These are phyloP conservation scores for Thermochaetoides thermophila DNA, from an alignment of 495 filamentous ascomycete genomes.

Conservation along the genomic window DNA sequence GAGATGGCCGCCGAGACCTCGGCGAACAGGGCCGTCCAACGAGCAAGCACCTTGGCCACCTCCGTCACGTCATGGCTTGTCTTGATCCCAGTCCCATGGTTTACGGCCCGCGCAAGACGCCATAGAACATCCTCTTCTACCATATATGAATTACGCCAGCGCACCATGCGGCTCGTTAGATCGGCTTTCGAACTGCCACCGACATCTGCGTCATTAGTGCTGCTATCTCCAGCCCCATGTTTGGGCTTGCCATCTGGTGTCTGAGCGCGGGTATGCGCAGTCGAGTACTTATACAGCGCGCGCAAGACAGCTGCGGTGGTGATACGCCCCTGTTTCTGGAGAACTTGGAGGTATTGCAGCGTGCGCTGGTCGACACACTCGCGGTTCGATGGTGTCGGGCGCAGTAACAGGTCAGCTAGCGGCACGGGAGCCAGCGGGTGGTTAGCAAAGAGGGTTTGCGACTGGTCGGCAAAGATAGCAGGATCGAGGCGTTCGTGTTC, in stretches of 20 bases:
- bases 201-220: not conserved
- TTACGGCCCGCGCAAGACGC: constrained; percentile 32
- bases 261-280: constrained; percentile 22
- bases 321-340: constrained; percentile 38
- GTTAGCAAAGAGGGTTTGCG: constrained; percentile 24
- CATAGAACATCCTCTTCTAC: constrained; percentile 38
- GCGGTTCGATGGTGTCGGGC: constrained; percentile 29
- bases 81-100: constrained; percentile 23
- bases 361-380: constrained; percentile 49
- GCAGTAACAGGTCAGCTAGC: constrained; percentile 46
- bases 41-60: constrained; percentile 20
- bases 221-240: not conserved
- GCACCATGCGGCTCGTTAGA: constrained; percentile 8
- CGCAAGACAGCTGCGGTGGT: constrained; percentile 41
- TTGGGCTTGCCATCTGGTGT: not conserved
- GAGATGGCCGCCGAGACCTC: constrained; percentile 26
- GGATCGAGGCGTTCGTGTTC: constrained; percentile 29
- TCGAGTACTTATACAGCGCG: constrained; percentile 46
- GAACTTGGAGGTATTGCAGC: constrained; percentile 45
- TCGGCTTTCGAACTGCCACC: constrained; percentile 12
- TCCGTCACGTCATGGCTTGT: constrained; percentile 20
- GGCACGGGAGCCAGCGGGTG: constrained; percentile 28
- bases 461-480: constrained; percentile 30
- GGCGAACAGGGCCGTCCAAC: constrained; percentile 32
- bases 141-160: constrained; percentile 35